Evolutionary conservation across 371 early-diverging fungal genomes (phyloP), one percentile per base, ranked within the genome.

Genomic region (Funneliformis caledonium): DNA sequence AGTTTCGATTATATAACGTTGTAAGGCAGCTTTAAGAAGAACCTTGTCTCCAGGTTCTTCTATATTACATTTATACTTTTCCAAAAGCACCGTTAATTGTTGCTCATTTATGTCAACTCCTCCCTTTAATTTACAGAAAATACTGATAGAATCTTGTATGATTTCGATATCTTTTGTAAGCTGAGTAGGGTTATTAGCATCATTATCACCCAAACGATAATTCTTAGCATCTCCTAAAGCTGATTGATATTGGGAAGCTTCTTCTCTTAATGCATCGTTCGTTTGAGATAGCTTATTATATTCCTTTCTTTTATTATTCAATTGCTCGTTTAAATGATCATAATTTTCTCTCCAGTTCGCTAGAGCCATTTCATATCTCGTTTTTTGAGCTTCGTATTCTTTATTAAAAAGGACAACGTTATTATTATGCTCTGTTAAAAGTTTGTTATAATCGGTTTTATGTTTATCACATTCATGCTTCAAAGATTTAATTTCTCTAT

Each of bases 161-260:
- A 11, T 16, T 14, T 37, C 56, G 8, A 80, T 80, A 19, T 52
- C 69, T n/a, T 12, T 42, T 42, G 70, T 80, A 50, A 80, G 72
- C 12, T 70, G 52, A 19, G 67, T 31, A 22, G 69, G 19, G 60
- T 80, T 80, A 61, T 72, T 80, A 37, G 56, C 26, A 50, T 70
- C 70, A 33, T 80, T 45, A 59, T 80, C 72, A 33, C 68, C 47
- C 61, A 69, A 80, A 16, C 50, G 70, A 47, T 72, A 31, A 62
- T 80, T 72, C 12, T 11, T 80, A 42, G 68, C 80, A 69, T 52
- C 59, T 9, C 80, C 80, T 16, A 80, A 67, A 43, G 22, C 47
- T 37, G 79, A 69, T 33, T 78, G 79, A 78, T 69, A 59, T 31
- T 69, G 37, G 3, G 69, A 70, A 11, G 79, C 79, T 78, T 78